Base-by-base conservation (phyloP, 2,329 filamentous ascomycete species). In the Xylariales sp. region DNA sequence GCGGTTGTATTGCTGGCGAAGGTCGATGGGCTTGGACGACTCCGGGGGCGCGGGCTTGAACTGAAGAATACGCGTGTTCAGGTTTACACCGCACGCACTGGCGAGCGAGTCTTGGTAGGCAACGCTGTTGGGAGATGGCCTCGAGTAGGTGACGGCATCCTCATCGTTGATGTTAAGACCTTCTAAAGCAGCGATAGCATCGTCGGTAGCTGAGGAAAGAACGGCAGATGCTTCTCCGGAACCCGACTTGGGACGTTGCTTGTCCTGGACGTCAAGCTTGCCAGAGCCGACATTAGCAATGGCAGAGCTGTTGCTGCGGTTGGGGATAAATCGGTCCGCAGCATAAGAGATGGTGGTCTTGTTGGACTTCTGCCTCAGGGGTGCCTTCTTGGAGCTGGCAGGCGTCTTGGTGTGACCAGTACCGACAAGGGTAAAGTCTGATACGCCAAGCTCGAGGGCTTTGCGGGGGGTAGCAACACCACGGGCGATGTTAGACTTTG, bases 31-130 rank as follows among this genome's bases (percentile, higher is more conserved):
- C 76, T 95, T 96, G 23, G 90, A 95, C 6, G 93, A 97, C 70
- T 97, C 93, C 4, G 93, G 93, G n/a, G 93, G 80, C 3, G 91
- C 89, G 38, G 93, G 93, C 81, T 98, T 98, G 77, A 96, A 98
- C 43, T 93, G 87, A 36, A 98, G 84, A 53, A 98, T 98, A 46
- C 93, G 87, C 39, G 90, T 94, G 72, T 90, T 95, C 45, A 95
- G 78, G 57, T 82, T 91, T 46, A 98, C 88, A 40, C 90, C 93
- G 61, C 91, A 97, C 34, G 91, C 91, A 49, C 82, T 83, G 31
- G 91, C 90, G 31, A 97, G 72, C 3, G 89, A 91, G 42, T 93
- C 88, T 64, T 96, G 86, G 63, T 96, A 97, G 16, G 91, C 91
- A 37, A 88, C 81, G 3, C 87, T 83, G 63, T 93, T 89, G 40